Evolutionary conservation across 495 filamentous ascomycete genomes (phyloP).

Genomic region (Xylaria castorea): DNA sequence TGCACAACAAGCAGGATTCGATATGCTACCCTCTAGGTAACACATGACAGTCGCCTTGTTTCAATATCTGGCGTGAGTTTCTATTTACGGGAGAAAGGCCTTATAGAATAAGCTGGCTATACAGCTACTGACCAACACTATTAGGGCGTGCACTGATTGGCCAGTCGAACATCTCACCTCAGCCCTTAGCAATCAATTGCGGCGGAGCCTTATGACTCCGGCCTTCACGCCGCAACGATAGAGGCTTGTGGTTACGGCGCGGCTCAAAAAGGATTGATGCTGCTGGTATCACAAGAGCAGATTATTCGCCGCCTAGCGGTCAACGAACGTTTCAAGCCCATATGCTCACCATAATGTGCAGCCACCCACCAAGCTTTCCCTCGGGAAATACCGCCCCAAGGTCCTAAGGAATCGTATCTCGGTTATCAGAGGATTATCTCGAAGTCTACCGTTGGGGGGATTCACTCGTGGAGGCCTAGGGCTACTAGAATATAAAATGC

Average conservation of each 20-base stretch:
- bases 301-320: too few relatives aligned
- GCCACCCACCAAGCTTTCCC: background rate
- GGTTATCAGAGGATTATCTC: background rate
- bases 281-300: background rate
- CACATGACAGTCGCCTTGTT: background rate
- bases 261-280: background rate
- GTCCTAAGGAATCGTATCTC: background rate
- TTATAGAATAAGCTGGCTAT: background rate
- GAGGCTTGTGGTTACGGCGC: background rate
- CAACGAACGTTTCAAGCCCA: background rate
- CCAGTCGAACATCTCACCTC: constrained; percentile 17
- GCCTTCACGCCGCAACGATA: background rate
- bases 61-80: background rate
- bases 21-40: background rate
- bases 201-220: constrained; percentile 28
- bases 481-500: background rate
- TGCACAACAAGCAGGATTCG: background rate
- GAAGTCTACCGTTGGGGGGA: background rate
- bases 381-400: background rate
- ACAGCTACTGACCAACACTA: background rate
- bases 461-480: background rate
- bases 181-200: constrained; percentile 26
- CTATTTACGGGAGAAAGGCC: constrained; percentile 8
- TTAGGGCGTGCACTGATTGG: background rate
- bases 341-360: background rate